Base-by-base conservation (phyloP, 208 protist genomes). In the Crithidia brevicula region DNA sequence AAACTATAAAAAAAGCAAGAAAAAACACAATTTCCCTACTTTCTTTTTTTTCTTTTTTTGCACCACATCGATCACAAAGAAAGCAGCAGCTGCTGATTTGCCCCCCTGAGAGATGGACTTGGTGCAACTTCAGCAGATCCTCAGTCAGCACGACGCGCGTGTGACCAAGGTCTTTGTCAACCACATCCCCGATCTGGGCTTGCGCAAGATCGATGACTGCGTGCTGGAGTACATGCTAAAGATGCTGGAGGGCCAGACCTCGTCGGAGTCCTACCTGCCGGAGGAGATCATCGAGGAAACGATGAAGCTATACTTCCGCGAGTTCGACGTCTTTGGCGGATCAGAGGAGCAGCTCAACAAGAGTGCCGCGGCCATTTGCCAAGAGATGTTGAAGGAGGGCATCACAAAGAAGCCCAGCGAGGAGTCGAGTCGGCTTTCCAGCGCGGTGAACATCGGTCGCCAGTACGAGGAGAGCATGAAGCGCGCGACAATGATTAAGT, bases 391-490 rank as follows among this genome's bases (percentile, higher is more conserved):
- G 23, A 46, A 61, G 49, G 60, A 79, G 23, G 82, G 83, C 38
- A 63, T 96, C 67, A 81, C 78, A 3, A 81, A 93, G 78, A 82
- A 81, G 64, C 86, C 88, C 15, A 88, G 83, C 56, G 81, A 90
- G 53, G 85, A 92, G 47, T 76, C 77, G 27, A 82, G 69, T 56
- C 85, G 83, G 31, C 86, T 96, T 25, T 65, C 81, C 16, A 96
- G 79, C 60, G 88, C 88, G 23, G 82, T 96, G 9, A 96, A 73
- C 81, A 96, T 96, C 62, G 82, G 91, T 16, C 83, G 91, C 6
- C 88, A 94, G 70, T 96, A 94, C 79, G 88, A 96, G 62, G 91
- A 96, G 61, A 96, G 80, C 56, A 64, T 96, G 25, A 89, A 88
- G 72, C 85, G 86, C 18, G 88, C 91, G 25, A 89, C 81, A 11